These are phyloP conservation scores for Neopestalotiopsis sp. DNA, from an alignment of 2,329 filamentous ascomycete genomes.

Conservation along the genomic window DNA sequence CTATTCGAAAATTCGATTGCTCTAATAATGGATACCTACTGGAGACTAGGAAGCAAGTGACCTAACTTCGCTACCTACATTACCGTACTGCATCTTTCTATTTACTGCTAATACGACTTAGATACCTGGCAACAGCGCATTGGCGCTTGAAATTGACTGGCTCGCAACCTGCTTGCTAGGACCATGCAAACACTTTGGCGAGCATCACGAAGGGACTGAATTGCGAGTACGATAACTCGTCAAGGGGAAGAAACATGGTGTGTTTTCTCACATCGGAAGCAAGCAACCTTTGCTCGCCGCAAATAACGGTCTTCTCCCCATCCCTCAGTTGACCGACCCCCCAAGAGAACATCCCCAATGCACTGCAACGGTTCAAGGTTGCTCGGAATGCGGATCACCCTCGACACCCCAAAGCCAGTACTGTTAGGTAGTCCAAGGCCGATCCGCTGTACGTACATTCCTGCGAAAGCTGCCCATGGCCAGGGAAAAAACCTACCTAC, in stretches of 20 bases:
- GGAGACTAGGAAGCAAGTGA: too few relatives aligned
- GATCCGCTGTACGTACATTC: neutral
- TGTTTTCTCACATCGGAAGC: neutral
- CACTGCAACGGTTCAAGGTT: neutral
- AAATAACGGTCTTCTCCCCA: neutral
- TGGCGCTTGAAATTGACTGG: too few relatives aligned
- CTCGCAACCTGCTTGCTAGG: too few relatives aligned
- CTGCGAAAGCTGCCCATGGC: neutral
- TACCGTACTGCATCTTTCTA: too few relatives aligned
- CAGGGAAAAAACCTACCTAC: neutral
- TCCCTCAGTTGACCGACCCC: neutral
- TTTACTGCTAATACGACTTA: too few relatives aligned
- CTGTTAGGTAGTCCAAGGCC: neutral
- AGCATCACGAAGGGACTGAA: neutral
- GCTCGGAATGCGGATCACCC: slow-evolving; percentile 1
- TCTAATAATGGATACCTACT: too few relatives aligned
- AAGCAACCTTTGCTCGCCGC: neutral
- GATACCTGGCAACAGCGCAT: too few relatives aligned
- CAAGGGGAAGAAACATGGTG: neutral
- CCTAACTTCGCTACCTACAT: too few relatives aligned
- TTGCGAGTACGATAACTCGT: neutral
- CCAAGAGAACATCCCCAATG: neutral
- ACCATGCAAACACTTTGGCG: too few relatives aligned
- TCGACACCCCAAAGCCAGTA: neutral
- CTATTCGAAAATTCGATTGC: neutral